Conservation (phyloP, 225 moss, liverwort and hornwort genomes). For the Neckera pumila region DNA sequence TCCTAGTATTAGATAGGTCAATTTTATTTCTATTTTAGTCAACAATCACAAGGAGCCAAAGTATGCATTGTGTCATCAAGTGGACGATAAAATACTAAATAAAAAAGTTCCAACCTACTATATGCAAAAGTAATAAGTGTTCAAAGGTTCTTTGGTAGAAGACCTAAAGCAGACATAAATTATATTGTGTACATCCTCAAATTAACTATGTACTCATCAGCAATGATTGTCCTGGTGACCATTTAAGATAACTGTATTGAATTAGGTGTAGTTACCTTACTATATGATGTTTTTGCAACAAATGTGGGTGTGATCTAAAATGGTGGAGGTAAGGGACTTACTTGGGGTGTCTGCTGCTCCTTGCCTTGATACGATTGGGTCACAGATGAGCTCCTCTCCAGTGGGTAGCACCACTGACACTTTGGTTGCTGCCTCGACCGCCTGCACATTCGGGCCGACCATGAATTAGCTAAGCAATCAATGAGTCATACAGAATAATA, state of each 20-base stretch:
- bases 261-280: background rate
- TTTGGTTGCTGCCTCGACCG: conserved; percentile 21
- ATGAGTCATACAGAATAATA: background rate
- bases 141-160: background rate
- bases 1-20: background rate
- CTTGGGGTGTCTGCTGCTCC: conserved; percentile 8
- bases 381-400: conserved; percentile 64
- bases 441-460: background rate
- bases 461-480: background rate
- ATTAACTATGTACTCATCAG: background rate
- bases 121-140: background rate
- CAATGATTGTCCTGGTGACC: background rate
- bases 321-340: background rate
- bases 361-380: conserved; percentile 14
- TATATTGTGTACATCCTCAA: background rate
- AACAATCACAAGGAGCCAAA: background rate
- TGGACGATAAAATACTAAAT: background rate
- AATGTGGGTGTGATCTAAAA: background rate
- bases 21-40: background rate
- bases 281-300: background rate
- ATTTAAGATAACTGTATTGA: too few species aligned
- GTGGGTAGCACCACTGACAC: conserved; percentile 57
- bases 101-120: background rate
- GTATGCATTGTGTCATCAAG: background rate
- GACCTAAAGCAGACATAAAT: background rate